phyloP scores from a whole-genome alignment of 768 basidiomycete genomes.

The Rhizopogon rudus region DNA sequence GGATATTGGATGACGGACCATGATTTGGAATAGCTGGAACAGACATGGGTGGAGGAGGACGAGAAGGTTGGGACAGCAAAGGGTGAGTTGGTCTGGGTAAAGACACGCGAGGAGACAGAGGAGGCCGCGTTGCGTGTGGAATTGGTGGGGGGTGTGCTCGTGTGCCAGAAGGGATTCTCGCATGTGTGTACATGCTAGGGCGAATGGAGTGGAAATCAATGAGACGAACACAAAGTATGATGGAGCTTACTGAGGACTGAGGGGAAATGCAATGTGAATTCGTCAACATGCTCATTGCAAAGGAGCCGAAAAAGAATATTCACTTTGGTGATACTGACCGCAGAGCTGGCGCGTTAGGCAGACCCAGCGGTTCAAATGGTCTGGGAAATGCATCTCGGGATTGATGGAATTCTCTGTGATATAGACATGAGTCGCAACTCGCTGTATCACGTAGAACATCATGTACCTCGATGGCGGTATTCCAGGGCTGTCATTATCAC shows the following conservation, averaged over 20 bases:
- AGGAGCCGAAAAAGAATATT: background rate
- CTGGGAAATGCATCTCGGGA: conserved; percentile 7
- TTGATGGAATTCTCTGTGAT: conserved; percentile 11
- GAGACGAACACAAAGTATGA: conserved; percentile 2
- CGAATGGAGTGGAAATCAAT: conserved; percentile 8
- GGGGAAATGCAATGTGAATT: background rate
- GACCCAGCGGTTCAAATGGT: conserved; percentile 16
- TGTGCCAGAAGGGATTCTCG: background rate
- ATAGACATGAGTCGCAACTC: background rate
- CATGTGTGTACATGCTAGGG: conserved; percentile 14
- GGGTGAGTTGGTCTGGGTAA: background rate
- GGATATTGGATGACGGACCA: conserved; percentile 1
- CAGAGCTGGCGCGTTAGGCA: conserved; percentile 11
- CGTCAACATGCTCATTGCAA: conserved; percentile 2
- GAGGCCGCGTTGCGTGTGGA: conserved; percentile 13
- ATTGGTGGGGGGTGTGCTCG: background rate
- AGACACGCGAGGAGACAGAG: background rate
- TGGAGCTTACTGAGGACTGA: conserved; percentile 22
- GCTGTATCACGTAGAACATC: background rate
- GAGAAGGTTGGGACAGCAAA: background rate
- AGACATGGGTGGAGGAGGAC: background rate
- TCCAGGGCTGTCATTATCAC: conserved; percentile 5
- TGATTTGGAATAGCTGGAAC: conserved; percentile 1
- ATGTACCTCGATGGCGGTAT: conserved; percentile 12
- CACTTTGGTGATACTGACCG: conserved; percentile 17